Percentiles rank a stretch among this genome's conserved stretches.
phyloP scores from a whole-genome alignment of 75 land plant species.

The Larix kaempferi region DNA sequence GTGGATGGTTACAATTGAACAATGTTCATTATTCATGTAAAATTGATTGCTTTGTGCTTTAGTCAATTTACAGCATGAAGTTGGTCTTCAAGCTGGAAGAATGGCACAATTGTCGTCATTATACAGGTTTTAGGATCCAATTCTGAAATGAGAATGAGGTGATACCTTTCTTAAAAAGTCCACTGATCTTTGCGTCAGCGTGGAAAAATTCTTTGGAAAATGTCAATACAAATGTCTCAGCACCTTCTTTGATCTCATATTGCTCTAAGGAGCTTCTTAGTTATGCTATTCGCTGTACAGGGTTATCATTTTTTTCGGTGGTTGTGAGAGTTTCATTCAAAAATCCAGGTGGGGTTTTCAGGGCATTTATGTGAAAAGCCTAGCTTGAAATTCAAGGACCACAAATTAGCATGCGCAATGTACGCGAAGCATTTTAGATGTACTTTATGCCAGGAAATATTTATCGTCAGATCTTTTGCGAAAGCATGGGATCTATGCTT shows the following conservation, averaged over 20 bases:
- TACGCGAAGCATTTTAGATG: background rate
- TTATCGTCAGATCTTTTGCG: background rate
- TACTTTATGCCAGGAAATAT: background rate
- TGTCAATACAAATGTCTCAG: background rate
- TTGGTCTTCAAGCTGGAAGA: background rate
- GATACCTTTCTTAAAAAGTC: background rate
- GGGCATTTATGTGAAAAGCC: background rate
- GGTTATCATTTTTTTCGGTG: background rate
- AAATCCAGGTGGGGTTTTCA: background rate
- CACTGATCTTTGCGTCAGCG: background rate
- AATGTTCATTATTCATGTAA: conserved; percentile 1
- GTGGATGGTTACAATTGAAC: conserved; percentile 3
- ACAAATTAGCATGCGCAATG: background rate
- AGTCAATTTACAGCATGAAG: background rate
- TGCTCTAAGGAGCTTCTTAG: background rate
- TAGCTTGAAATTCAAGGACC: background rate
- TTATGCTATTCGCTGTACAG: background rate
- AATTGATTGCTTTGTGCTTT: background rate
- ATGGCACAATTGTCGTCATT: background rate
- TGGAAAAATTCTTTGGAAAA: background rate
- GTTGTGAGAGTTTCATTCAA: background rate
- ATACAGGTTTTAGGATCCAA: background rate
- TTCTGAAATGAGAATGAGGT: background rate
- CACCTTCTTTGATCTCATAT: background rate
- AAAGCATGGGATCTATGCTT: background rate